phyloP scores from a whole-genome alignment of 441 rosid species.

The Pelargonium cotyledonis region DNA sequence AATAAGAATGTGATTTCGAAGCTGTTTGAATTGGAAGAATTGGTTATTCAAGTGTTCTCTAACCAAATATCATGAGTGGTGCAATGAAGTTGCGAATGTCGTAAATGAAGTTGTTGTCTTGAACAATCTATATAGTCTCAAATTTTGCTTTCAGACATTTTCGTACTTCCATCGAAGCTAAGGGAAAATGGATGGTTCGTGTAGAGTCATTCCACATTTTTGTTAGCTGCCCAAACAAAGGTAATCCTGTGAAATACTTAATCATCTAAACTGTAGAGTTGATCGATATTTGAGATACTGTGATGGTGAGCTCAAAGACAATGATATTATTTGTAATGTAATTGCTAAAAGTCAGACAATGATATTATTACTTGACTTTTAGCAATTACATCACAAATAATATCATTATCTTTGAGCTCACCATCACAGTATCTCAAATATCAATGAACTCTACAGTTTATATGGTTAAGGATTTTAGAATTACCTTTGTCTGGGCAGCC shows the following conservation, averaged over 20 bases:
- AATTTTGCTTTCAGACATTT: not conserved
- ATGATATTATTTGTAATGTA: not conserved
- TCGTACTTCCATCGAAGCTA: not conserved
- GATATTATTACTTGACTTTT: too few species aligned
- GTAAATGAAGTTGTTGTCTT: not conserved
- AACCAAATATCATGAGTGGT: not conserved
- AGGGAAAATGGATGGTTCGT: too few species aligned
- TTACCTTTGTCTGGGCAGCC: not conserved
- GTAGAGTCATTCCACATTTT: not conserved
- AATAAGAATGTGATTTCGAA: not conserved
- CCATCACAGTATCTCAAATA: not conserved
- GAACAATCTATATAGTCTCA: not conserved
- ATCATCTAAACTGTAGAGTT: not conserved
- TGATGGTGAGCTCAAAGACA: not conserved
- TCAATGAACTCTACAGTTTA: not conserved
- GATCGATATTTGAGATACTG: slow-evolving; percentile 1
- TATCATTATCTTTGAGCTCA: not conserved
- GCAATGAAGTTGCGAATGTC: not conserved
- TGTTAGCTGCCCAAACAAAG: not conserved
- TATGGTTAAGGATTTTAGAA: not conserved
- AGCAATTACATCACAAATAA: not conserved
- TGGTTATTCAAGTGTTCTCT: not conserved
- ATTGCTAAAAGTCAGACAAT: not conserved
- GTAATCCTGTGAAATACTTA: not conserved
- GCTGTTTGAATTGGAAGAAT: not conserved